phyloP scores from a whole-genome alignment of 1,139 yeast species.

The Saccharomyces pastorianus region DNA sequence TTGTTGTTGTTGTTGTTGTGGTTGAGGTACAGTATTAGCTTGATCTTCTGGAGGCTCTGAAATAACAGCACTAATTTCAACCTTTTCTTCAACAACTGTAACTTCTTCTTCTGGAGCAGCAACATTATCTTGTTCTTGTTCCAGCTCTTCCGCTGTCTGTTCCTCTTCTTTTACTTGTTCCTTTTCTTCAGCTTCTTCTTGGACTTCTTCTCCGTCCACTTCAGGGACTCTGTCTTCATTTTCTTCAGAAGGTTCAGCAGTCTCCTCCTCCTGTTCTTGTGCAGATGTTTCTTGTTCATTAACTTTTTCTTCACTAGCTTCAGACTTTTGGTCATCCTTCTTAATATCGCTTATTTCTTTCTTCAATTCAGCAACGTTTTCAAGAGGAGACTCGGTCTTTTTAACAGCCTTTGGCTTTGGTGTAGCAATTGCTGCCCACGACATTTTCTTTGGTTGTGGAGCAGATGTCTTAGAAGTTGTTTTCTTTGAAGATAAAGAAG shows the following conservation, averaged over 20 bases:
- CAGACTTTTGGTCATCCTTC: constrained; percentile 3
- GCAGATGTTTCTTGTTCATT: constrained; percentile 7
- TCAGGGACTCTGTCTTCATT: constrained; percentile 9
- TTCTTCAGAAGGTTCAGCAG: constrained; percentile 17
- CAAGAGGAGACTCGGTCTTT: constrained; percentile 9
- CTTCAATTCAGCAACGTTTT: constrained; percentile 7
- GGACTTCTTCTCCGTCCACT: background rate
- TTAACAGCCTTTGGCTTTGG: constrained; percentile 27
- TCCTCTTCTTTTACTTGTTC: constrained; percentile 2
- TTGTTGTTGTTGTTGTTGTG: background rate
- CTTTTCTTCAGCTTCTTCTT: background rate
- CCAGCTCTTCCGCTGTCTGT: constrained; percentile 2
- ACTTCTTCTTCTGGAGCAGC: background rate
- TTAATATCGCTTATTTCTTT: constrained; percentile 5
- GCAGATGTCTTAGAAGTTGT: constrained; percentile 1
- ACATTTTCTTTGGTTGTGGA: constrained; percentile 25
- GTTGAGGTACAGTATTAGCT: background rate
- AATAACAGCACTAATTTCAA: background rate
- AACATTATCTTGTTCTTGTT: constrained; percentile 2
- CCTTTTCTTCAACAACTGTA: background rate
- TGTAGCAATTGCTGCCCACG: constrained; percentile 39
- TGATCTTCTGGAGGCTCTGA: background rate
- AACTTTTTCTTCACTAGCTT: constrained; percentile 3
- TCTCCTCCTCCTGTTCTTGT: constrained; percentile 20
- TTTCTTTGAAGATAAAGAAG: background rate